These are phyloP conservation scores for Eucalyptus cladocalyx DNA, from an alignment of 345 rosid genomes.

Conservation along the genomic window DNA sequence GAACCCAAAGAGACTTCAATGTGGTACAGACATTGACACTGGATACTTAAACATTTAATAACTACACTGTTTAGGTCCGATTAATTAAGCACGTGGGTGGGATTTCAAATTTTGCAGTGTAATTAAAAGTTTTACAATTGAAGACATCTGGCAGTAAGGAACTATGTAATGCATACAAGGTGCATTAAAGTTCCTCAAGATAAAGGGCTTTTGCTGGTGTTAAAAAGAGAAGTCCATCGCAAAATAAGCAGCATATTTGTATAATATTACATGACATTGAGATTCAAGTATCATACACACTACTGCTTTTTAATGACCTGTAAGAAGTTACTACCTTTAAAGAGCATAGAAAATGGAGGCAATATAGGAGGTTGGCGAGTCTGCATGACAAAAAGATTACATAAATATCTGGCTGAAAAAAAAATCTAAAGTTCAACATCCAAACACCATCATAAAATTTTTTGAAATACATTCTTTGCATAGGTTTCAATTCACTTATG, in stretches of 20 bases:
- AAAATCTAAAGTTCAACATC: not conserved
- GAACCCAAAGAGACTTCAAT: not conserved
- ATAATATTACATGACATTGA: not conserved
- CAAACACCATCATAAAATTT: not conserved
- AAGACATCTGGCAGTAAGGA: not conserved
- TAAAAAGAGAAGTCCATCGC: not conserved
- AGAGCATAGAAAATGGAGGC: conserved; percentile 40
- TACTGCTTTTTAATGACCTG: not conserved
- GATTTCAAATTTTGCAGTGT: not conserved
- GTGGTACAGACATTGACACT: not conserved
- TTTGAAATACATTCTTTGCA: not conserved
- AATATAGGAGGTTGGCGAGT: conserved; percentile 47
- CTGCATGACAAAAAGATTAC: conserved; percentile 8
- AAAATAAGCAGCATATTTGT: not conserved
- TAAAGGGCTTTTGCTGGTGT: not conserved
- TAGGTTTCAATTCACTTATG: not conserved
- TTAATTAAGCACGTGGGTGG: not conserved
- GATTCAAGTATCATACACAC: not conserved
- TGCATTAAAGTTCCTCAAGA: not conserved
- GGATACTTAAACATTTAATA: not conserved
- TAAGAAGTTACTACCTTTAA: conserved; percentile 20
- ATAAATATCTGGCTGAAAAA: not conserved
- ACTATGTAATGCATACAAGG: not conserved
- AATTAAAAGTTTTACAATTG: not conserved
- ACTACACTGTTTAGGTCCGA: not conserved